These are phyloP conservation scores for Paramecium sonneborni DNA, from an alignment of 73 alveolate species.

Conservation along the genomic window DNA sequence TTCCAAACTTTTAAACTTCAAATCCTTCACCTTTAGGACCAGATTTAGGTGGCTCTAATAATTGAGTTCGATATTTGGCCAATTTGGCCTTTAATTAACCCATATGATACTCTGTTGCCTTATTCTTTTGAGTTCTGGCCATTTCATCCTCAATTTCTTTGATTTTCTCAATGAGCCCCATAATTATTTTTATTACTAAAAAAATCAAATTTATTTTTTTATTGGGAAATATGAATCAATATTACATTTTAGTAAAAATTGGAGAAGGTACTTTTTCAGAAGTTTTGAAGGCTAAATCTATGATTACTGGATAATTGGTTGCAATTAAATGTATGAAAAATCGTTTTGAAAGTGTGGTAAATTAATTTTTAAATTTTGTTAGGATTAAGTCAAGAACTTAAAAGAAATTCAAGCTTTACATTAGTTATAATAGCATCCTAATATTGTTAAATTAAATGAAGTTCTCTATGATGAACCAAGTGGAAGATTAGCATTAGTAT, in stretches of 20 bases:
- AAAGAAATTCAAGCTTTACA: conserved; percentile 92
- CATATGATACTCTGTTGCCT: conserved; percentile 99
- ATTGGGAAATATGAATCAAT: neutral
- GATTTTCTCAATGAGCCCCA: conserved; percentile 96
- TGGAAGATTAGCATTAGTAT: conserved; percentile 75
- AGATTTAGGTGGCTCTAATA: conserved; percentile 92
- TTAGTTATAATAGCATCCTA: conserved; percentile 86
- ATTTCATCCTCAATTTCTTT: conserved; percentile 97
- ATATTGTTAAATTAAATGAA: conserved; percentile 85
- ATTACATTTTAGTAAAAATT: conserved; percentile 28
- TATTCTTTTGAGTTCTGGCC: conserved; percentile 99
- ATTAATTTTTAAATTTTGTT: conserved; percentile 62
- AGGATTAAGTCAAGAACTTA: conserved; percentile 68
- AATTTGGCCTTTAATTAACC: conserved; percentile 94
- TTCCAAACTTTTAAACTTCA: conserved; percentile 99
- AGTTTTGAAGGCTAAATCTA: conserved; percentile 81
- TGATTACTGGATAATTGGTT: conserved; percentile 84
- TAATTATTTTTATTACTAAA: conserved; percentile 50
- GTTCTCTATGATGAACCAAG: conserved; percentile 82
- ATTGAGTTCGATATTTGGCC: conserved; percentile 85
- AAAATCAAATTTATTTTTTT: neutral
- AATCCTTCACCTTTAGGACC: conserved; percentile 98
- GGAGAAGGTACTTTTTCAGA: conserved; percentile 93
- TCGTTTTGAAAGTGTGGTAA: conserved; percentile 72
- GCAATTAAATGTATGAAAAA: conserved; percentile 92